Base-by-base conservation (phyloP, 768 basidiomycete genomes). In the Podaxis pistillaris region DNA sequence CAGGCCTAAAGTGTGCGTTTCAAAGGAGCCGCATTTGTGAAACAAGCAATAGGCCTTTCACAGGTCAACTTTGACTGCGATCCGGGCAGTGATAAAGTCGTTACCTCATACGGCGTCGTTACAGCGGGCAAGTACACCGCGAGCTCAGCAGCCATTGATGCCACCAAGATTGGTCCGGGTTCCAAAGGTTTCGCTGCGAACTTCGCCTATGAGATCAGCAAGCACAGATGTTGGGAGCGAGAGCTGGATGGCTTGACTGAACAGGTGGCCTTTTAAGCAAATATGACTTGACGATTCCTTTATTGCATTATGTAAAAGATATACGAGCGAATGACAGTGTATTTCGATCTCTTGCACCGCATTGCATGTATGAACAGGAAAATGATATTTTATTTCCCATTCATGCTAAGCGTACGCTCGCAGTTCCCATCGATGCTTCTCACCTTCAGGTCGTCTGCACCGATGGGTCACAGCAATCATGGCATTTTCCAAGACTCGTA, bases 171-270 rank as follows among this genome's bases (percentile, higher is more conserved):
- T 52, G 75, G 71, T 7, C 71, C 76, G 41, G 78, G 74, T 1
- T 73, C 81, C 12, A 81, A 79, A 66, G 86, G 81, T 4, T 89
- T 89, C 62, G 74, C 80, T 8, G 74, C 81, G 22, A 84, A 79
- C 67, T 88, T 90, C 65, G 83, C 83, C 0, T 82, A 77, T 60
- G 85, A 86, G 65, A 76, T 90, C 58, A 89, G 87, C 75, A 79
- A 84, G 73, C 89, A 90, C 65, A 76, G 87, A 41, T 87, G 86
- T 68, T 90, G 78, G 67, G 76, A 85, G 53, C 81, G 88, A 4
- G 89, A 90, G 72, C 51, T 78, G 65, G 82, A 86, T 28, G 86
- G 86, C 4, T 72, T 90, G 64, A 78, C 78, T 0, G 68, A 70
- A 47, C 76, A 75, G 68, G 79, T 90, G 26, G 86, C 87, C 0